A percentile compares a stretch with the other conserved stretches of the same genome.
Evolutionary conservation across 306 rosid species (phyloP).

Genomic region (Calophaca sinica): DNA sequence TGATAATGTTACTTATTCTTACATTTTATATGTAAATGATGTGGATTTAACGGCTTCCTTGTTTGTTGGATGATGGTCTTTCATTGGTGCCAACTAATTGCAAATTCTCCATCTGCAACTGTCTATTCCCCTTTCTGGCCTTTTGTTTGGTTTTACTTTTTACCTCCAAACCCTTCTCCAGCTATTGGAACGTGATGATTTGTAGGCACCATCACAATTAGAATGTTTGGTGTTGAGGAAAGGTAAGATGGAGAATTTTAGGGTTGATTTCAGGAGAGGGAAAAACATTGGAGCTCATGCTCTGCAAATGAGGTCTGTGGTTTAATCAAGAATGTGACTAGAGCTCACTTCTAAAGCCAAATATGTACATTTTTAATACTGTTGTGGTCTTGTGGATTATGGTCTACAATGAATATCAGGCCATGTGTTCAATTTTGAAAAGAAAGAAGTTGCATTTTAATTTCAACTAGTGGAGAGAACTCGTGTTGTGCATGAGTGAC

Average conservation of each 20-base stretch:
- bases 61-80: background rate
- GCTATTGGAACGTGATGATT: constrained; percentile 13
- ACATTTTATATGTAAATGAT: background rate
- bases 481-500: too few relatives aligned
- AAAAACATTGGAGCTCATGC: background rate
- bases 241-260: constrained; percentile 12
- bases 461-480: background rate
- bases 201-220: constrained; percentile 3
- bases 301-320: constrained; percentile 29
- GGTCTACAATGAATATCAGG: background rate
- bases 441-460: background rate
- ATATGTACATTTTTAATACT: background rate
- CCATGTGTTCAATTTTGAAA: constrained; percentile 16
- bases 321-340: background rate
- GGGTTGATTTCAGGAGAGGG: constrained; percentile 41
- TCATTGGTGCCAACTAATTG: background rate
- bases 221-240: constrained; percentile 17
- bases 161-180: background rate
- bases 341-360: constrained; percentile 14
- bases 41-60: constrained; percentile 25
- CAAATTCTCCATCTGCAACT: background rate
- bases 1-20: constrained; percentile 21
- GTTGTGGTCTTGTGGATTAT: background rate
- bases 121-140: constrained; percentile 3
- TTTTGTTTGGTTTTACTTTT: constrained; percentile 4